Evolutionary conservation across 768 basidiomycete genomes (phyloP).

Genomic region (Termitomyces sp.): DNA sequence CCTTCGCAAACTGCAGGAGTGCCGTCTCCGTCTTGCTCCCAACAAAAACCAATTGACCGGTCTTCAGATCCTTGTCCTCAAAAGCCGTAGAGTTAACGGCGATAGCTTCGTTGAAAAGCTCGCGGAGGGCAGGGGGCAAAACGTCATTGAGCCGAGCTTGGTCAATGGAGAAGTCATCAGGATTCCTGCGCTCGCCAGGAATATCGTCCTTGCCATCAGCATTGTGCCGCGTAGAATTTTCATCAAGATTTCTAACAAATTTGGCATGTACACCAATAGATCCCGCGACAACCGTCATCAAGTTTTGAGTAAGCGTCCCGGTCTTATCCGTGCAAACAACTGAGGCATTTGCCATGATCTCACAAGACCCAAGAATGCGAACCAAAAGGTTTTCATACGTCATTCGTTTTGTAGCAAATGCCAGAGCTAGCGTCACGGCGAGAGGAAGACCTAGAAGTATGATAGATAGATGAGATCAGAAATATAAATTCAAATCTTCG

Average conservation of each 20-base stretch:
- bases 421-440: conserved; percentile 92
- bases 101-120: conserved; percentile 79
- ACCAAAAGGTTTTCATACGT: conserved; percentile 92
- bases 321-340: conserved; percentile 97
- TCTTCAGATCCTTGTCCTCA: conserved; percentile 66
- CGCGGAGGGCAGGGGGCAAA: conserved; percentile 53
- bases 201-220: conserved; percentile 53
- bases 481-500: neutral
- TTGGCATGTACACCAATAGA: conserved; percentile 93
- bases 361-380: conserved; percentile 92
- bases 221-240: conserved; percentile 68
- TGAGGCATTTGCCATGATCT: conserved; percentile 98
- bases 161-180: conserved; percentile 83
- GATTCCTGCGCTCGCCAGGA: conserved; percentile 36
- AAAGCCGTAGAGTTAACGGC: conserved; percentile 94
- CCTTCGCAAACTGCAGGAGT: conserved; percentile 78
- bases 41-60: conserved; percentile 59
- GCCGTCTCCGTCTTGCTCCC: conserved; percentile 95
- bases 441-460: conserved; percentile 71
- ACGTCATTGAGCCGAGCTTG: conserved; percentile 59
- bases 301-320: conserved; percentile 92
- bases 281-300: conserved; percentile 95
- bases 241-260: conserved; percentile 75
- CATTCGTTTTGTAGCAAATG: conserved; percentile 99
- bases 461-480: neutral